Evolutionary conservation across 164 flowering plant species (phyloP).

Genomic region (Berberis vulgaris): DNA sequence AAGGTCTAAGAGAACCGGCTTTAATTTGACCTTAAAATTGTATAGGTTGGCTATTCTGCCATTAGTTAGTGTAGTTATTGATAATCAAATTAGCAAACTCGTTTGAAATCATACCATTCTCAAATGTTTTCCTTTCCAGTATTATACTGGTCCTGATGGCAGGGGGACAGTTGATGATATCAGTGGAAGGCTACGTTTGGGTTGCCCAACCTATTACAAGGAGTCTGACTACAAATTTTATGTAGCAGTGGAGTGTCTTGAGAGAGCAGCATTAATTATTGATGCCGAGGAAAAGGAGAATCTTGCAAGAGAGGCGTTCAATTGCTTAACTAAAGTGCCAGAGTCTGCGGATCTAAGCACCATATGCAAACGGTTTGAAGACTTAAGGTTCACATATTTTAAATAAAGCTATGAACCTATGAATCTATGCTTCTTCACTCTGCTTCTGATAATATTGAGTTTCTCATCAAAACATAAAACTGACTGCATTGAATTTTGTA

Average conservation of each 20-base stretch:
- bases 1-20: too few relatives aligned
- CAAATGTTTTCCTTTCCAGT: slow-evolving; percentile 31
- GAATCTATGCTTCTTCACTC: too few relatives aligned
- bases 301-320: slow-evolving; percentile 88
- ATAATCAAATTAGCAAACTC: too few relatives aligned
- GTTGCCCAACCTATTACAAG: slow-evolving; percentile 94
- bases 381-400: slow-evolving; percentile 51
- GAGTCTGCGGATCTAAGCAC: slow-evolving; percentile 85
- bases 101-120: too few relatives aligned
- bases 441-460: too few relatives aligned
- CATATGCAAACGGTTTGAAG: slow-evolving; percentile 94
- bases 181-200: slow-evolving; percentile 74
- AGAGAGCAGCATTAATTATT: slow-evolving; percentile 69
- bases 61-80: too few relatives aligned
- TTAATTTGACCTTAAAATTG: too few relatives aligned
- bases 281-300: slow-evolving; percentile 59
- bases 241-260: slow-evolving; percentile 92
- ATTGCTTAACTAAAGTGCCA: slow-evolving; percentile 67
- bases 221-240: slow-evolving; percentile 93
- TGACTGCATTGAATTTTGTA: slow-evolving; percentile 25
- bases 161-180: slow-evolving; percentile 96
- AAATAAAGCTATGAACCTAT: too few relatives aligned
- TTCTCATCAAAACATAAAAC: background rate
- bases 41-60: too few relatives aligned
- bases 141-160: slow-evolving; percentile 93